Evolutionary conservation across 1,284 basidiomycete species (phyloP), one percentile per base, ranked within the genome.

Genomic region (Inonotus hispidus): DNA sequence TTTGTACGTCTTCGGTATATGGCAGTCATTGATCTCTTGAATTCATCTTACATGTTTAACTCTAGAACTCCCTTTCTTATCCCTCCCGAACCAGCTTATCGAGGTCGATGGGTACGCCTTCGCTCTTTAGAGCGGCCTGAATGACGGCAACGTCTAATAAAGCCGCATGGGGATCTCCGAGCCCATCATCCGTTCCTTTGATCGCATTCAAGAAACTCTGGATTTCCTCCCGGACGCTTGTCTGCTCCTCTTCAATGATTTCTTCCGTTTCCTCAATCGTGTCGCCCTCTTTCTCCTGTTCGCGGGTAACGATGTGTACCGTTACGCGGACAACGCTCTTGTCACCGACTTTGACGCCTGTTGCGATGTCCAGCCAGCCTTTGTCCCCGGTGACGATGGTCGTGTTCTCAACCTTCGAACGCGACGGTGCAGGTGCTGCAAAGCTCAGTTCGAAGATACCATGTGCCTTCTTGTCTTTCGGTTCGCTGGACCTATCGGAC

Each of bases 111-210:
- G 81, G 70, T 59, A 74, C 67, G 1, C 92, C 91, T 16, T 81
- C 73, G 67, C 88, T 91, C 49, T 79, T 84, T 72, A 93, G 75
- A 41, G 82, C 81, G n/a, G 87, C 90, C 74, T 94, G 77, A 64
- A 93, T 86, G 66, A 92, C 78, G 35, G 86, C 87, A 25, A 93
- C 83, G 69, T 93, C 91, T 64, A 76, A 75, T 60, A 94, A 74
- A 25, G 89, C 83, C 13, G 74, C 80, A 41, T 73, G 65, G 21
- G 85, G 85, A 56, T 77, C 74, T 19, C 87, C 85, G 21, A 84
- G 58, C 5, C 75, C 78, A 64, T 78, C 71, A 38, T 69, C 72
- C 55, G 76, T 69, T 2, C 75, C 75, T 1, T 68, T 67, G 41
- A 84, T 69, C 43, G 79, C 82, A 14, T 75, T 74, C 49, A 88